Evolutionary conservation across 225 moss, liverwort and hornwort genomes (phyloP).

Genomic region (Physcomitrellopsis africana): DNA sequence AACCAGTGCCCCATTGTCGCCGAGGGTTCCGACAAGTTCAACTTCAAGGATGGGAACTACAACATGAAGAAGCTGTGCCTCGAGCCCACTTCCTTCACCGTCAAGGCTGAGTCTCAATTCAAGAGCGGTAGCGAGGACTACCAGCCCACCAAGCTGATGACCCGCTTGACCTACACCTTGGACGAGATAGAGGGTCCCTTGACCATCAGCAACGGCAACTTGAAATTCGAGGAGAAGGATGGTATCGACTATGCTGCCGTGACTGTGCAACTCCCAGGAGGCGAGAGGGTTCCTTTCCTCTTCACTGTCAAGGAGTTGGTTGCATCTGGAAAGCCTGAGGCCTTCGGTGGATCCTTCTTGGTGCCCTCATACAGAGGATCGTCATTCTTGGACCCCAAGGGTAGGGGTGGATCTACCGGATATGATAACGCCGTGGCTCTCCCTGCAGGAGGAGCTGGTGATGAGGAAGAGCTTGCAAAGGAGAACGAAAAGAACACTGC

Average conservation of each 20-base stretch:
- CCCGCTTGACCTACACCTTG: slow-evolving; percentile 82
- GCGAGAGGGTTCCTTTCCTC: slow-evolving; percentile 86
- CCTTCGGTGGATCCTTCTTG: slow-evolving; percentile 58
- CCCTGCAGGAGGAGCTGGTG: slow-evolving; percentile 75
- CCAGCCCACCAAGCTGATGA: slow-evolving; percentile 86
- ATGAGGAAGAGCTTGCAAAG: slow-evolving; percentile 78
- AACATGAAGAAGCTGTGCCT: slow-evolving; percentile 73
- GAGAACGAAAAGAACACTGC: slow-evolving; percentile 84
- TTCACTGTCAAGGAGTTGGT: slow-evolving; percentile 88
- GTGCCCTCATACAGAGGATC: slow-evolving; percentile 93
- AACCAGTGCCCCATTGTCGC: slow-evolving; percentile 84
- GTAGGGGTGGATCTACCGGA: slow-evolving; percentile 86
- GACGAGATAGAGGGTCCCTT: slow-evolving; percentile 76
- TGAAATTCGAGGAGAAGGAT: slow-evolving; percentile 79
- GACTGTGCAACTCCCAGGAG: slow-evolving; percentile 86
- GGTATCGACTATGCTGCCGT: slow-evolving; percentile 96
- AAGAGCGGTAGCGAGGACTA: slow-evolving; percentile 67
- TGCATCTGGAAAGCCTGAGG: slow-evolving; percentile 54
- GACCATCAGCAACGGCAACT: slow-evolving; percentile 47
- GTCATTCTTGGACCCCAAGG: slow-evolving; percentile 93
- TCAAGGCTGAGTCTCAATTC: slow-evolving; percentile 77
- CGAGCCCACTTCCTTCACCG: slow-evolving; percentile 87
- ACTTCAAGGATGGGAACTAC: slow-evolving; percentile 63
- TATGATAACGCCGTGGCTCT: slow-evolving; percentile 88
- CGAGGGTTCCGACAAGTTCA: slow-evolving; percentile 40